Evolutionary conservation across 75 land plant genomes (phyloP).

Genomic region (Larix kaempferi): DNA sequence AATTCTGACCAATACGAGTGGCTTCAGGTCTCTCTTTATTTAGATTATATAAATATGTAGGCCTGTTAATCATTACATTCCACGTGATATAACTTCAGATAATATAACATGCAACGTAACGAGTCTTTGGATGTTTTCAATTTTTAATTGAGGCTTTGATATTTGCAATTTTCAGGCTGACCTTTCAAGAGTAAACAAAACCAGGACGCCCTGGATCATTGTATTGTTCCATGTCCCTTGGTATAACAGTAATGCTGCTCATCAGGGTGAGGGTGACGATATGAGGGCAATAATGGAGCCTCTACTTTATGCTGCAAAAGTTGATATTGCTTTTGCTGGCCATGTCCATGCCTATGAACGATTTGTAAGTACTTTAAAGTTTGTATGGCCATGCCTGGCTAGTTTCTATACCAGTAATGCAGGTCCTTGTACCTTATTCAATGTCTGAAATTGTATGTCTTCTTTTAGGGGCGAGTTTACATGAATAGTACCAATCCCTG

Average conservation of each 20-base stretch:
- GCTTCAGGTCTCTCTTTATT: constrained; percentile 45
- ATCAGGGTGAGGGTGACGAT: constrained; percentile 38
- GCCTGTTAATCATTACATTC: not conserved
- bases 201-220: constrained; percentile 45
- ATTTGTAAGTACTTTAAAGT: constrained; percentile 20
- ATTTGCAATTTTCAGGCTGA: constrained; percentile 28
- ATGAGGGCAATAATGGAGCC: constrained; percentile 48
- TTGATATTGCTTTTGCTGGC: constrained; percentile 36
- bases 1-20: constrained; percentile 48
- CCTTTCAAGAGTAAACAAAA: constrained; percentile 39
- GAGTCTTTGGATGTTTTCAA: not conserved
- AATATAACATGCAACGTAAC: not conserved
- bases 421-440: not conserved
- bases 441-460: not conserved
- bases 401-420: not conserved
- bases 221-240: constrained; percentile 53
- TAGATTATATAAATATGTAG: not conserved
- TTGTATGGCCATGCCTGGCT: not conserved
- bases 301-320: constrained; percentile 22
- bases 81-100: not conserved
- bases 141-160: constrained; percentile 20
- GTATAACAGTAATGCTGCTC: constrained; percentile 48
- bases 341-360: constrained; percentile 61
- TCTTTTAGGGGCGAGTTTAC: constrained; percentile 55
- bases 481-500: constrained; percentile 41